A percentile compares a stretch with the other conserved stretches of the same genome.
These are phyloP conservation scores for Graphilbum fragrans DNA, from an alignment of 2,329 filamentous ascomycete genomes.

Conservation along the genomic window DNA sequence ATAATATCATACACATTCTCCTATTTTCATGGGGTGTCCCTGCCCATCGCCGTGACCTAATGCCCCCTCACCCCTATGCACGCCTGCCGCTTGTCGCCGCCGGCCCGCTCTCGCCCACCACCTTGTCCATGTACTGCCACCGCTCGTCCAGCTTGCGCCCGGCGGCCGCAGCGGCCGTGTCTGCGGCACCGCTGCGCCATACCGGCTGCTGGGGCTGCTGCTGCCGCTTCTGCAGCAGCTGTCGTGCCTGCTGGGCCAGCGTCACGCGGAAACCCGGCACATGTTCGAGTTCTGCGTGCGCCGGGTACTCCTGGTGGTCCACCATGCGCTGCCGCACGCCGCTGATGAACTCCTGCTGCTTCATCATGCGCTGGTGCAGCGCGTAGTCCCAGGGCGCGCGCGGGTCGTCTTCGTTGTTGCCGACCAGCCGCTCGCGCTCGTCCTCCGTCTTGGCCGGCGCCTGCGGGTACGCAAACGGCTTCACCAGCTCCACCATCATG, in stretches of 20 bases:
- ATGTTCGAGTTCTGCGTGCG: conserved; percentile 19
- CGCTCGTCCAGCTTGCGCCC: background rate
- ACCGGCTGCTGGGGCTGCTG: conserved; percentile 36
- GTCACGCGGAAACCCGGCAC: conserved; percentile 25
- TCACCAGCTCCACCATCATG: conserved; percentile 85
- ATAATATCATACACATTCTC: no score
- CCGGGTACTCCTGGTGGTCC: conserved; percentile 9
- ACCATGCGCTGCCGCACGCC: conserved; percentile 9
- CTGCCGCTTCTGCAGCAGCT: conserved; percentile 42
- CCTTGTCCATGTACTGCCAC: background rate
- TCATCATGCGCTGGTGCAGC: conserved; percentile 27
- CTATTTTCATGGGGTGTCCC: no score
- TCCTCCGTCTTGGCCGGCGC: conserved; percentile 42
- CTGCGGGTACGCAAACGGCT: conserved; percentile 82
- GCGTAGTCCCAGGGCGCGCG: conserved; percentile 49
- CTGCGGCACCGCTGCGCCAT: background rate
- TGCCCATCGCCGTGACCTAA: no score
- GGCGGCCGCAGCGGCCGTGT: background rate
- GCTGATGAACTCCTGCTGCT: conserved; percentile 18
- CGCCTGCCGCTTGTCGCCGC: no score
- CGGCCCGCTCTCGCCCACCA: background rate
- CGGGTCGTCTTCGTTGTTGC: conserved; percentile 9
- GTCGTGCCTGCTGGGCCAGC: conserved; percentile 47
- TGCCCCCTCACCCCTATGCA: no score
- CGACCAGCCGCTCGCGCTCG: background rate